Conservation (phyloP, 495 filamentous ascomycete genomes). For the Lasiosphaeria miniovina region DNA sequence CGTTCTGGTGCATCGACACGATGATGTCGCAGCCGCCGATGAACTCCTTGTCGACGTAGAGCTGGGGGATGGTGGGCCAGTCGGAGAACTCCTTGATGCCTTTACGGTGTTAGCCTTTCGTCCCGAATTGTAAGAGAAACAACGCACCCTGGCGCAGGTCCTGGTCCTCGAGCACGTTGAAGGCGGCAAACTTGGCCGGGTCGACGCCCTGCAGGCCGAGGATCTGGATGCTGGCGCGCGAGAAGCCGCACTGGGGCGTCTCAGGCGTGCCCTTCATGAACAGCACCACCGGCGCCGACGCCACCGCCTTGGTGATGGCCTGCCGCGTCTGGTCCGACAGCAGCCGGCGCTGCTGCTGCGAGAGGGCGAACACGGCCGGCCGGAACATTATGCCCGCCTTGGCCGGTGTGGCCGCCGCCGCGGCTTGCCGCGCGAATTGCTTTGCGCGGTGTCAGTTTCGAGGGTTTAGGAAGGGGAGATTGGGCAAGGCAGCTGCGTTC, state of each 20-base stretch:
- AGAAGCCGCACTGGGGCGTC: slow-evolving; percentile 97
- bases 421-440: slow-evolving; percentile 21
- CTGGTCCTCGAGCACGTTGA: slow-evolving; percentile 90
- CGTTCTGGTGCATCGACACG: slow-evolving; percentile 96
- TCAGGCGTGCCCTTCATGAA: slow-evolving; percentile 99
- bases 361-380: slow-evolving; percentile 28
- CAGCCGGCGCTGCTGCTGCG: slow-evolving; percentile 49
- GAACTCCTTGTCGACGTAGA: slow-evolving; percentile 94
- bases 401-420: slow-evolving; percentile 9
- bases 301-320: slow-evolving; percentile 85
- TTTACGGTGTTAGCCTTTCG: slow-evolving; percentile 30
- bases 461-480: background rate
- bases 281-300: slow-evolving; percentile 82
- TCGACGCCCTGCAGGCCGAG: slow-evolving; percentile 92
- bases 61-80: slow-evolving; percentile 97
- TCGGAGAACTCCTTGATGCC: slow-evolving; percentile 98
- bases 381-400: slow-evolving; percentile 6
- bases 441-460: slow-evolving; percentile 2
- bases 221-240: slow-evolving; percentile 90
- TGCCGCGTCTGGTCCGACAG: slow-evolving; percentile 72
- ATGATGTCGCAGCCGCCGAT: slow-evolving; percentile 96
- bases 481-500: background rate
- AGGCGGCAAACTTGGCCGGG: slow-evolving; percentile 92
- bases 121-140: background rate
- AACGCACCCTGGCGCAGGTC: slow-evolving; percentile 75